Percentiles rank a stretch among this genome's conserved stretches.
phyloP scores from a whole-genome alignment of 139 green algal genomes.

The Chlorella vulgaris region DNA sequence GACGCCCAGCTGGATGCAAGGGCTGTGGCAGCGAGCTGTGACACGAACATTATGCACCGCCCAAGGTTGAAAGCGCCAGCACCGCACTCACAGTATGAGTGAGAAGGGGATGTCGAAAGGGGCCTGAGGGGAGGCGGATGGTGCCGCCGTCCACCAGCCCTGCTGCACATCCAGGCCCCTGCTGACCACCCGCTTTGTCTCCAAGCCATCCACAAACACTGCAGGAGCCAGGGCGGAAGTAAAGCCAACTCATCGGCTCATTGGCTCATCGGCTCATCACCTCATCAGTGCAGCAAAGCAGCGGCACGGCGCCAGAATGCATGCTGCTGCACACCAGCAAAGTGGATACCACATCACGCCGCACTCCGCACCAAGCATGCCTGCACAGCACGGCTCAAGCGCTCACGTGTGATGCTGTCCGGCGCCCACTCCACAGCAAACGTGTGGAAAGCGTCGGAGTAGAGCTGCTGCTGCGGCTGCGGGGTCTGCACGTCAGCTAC shows the following conservation, averaged over 20 bases:
- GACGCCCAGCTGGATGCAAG: too few species aligned
- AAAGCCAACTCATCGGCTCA: too few species aligned
- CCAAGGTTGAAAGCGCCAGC: too few species aligned
- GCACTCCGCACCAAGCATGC: neutral
- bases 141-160: neutral
- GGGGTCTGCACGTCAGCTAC: neutral
- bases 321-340: too few species aligned
- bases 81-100: neutral
- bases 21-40: too few species aligned
- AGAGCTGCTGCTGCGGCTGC: neutral
- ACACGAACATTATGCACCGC: too few species aligned
- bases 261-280: too few species aligned
- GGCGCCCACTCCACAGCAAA: neutral
- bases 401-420: neutral
- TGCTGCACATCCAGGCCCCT: neutral
- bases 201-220: neutral
- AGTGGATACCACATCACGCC: too few species aligned
- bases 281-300: too few species aligned
- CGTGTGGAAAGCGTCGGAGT: neutral
- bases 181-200: neutral
- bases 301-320: too few species aligned
- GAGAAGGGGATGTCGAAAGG: slow-evolving; percentile 9
- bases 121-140: neutral
- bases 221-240: too few species aligned
- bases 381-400: neutral